phyloP scores from a whole-genome alignment of 768 basidiomycete genomes.

The Glaciozyma martinii region DNA sequence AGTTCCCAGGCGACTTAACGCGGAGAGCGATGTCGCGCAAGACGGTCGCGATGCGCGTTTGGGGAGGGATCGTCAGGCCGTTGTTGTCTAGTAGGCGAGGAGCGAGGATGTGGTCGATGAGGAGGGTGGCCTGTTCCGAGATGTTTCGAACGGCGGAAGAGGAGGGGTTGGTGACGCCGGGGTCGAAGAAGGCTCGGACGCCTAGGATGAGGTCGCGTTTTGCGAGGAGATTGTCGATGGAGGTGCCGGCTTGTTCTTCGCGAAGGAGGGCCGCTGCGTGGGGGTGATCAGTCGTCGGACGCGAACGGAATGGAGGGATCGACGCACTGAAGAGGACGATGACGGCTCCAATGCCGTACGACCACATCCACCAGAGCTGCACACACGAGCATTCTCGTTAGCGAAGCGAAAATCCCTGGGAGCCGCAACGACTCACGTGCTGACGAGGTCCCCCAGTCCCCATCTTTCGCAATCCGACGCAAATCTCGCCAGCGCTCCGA shows the following conservation, averaged over 20 bases:
- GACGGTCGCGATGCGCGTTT: not conserved
- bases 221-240: not conserved
- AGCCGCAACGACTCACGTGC: not conserved
- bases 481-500: not conserved
- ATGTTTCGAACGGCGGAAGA: not conserved
- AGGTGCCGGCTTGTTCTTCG: not conserved
- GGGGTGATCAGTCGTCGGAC: not conserved
- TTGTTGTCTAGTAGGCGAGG: not conserved
- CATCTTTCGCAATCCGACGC: not conserved
- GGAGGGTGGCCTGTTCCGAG: not conserved
- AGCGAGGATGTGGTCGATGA: conserved; percentile 1
- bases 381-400: no score
- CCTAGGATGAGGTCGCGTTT: not conserved
- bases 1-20: not conserved
- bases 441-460: not conserved
- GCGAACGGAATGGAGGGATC: no score
- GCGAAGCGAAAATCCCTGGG: not conserved
- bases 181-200: not conserved
- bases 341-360: not conserved
- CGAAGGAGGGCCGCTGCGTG: not conserved
- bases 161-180: not conserved
- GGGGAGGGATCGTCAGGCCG: not conserved
- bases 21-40: not conserved
- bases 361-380: not conserved
- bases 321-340: not conserved